Conservation (phyloP, 331 rosid genomes). For the Quercus lobata region DNA sequence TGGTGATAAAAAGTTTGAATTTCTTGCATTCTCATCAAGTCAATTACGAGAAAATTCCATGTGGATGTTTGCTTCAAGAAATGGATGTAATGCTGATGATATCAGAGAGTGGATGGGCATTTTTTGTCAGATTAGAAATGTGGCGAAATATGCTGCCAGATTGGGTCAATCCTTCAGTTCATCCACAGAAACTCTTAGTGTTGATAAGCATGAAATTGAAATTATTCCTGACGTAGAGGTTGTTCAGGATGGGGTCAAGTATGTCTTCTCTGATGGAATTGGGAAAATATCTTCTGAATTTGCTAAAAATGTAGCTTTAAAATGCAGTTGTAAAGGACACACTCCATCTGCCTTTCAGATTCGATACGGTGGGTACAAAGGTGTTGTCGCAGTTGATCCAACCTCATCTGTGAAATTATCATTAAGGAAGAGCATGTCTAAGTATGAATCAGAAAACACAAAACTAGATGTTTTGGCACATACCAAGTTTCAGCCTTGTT, state of each 20-base stretch:
- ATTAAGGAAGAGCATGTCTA: slow-evolving; percentile 69
- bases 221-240: slow-evolving; percentile 52
- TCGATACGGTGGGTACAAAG: slow-evolving; percentile 84
- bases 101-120: slow-evolving; percentile 76
- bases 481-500: slow-evolving; percentile 72
- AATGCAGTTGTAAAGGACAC: slow-evolving; percentile 35
- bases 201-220: slow-evolving; percentile 42
- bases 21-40: slow-evolving; percentile 89
- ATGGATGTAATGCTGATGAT: slow-evolving; percentile 28
- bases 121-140: slow-evolving; percentile 56
- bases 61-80: slow-evolving; percentile 85
- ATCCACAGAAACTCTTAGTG: slow-evolving; percentile 64
- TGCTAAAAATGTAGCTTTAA: slow-evolving; percentile 54
- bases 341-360: slow-evolving; percentile 86
- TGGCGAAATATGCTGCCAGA: slow-evolving; percentile 85
- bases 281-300: slow-evolving; percentile 68
- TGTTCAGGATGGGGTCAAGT: slow-evolving; percentile 19
- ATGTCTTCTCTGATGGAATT: slow-evolving; percentile 78
- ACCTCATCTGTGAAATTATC: slow-evolving; percentile 53
- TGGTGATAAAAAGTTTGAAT: slow-evolving; percentile 61
- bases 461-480: slow-evolving; percentile 68
- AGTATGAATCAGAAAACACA: slow-evolving; percentile 53
- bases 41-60: slow-evolving; percentile 68
- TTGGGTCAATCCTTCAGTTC: slow-evolving; percentile 86
- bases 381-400: slow-evolving; percentile 87